Evolutionary conservation across 106 monocot species (phyloP).

Genomic region (Acanthochlamys bracteata): DNA sequence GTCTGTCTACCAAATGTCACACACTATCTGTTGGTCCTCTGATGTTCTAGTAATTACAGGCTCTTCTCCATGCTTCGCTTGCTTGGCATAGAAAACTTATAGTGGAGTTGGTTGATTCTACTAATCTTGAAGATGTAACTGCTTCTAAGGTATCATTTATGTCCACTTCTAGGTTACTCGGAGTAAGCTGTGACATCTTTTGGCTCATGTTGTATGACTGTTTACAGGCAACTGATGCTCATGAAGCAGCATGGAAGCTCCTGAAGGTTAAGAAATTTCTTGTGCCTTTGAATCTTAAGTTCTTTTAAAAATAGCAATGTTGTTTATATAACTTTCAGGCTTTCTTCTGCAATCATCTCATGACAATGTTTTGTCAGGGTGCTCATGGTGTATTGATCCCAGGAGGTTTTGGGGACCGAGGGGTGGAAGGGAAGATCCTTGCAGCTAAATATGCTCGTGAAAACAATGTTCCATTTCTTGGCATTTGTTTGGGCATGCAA

Average conservation of each 20-base stretch:
- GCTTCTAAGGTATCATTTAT: slow-evolving; percentile 30
- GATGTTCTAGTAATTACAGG: slow-evolving; percentile 19
- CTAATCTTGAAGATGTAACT: slow-evolving; percentile 61
- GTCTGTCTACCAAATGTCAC: too few relatives aligned
- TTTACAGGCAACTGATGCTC: slow-evolving; percentile 47
- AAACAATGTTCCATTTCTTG: slow-evolving; percentile 64
- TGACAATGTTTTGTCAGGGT: slow-evolving; percentile 33
- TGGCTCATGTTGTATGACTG: background rate
- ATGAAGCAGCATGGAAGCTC: slow-evolving; percentile 78
- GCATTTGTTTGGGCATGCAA: slow-evolving; percentile 94
- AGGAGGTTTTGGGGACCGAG: slow-evolving; percentile 95
- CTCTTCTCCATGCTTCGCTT: slow-evolving; percentile 75
- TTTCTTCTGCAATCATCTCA: slow-evolving; percentile 3
- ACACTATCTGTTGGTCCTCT: too few relatives aligned
- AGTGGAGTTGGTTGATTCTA: slow-evolving; percentile 64
- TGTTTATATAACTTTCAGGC: background rate
- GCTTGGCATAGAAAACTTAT: slow-evolving; percentile 46
- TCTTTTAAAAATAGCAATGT: background rate
- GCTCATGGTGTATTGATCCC: slow-evolving; percentile 89
- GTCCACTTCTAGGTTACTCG: background rate
- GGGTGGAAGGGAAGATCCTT: slow-evolving; percentile 82
- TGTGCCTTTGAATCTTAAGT: background rate
- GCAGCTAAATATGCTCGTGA: slow-evolving; percentile 92
- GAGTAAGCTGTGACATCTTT: background rate
- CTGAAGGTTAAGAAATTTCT: slow-evolving; percentile 43